Percentiles rank a stretch among this genome's conserved stretches.
Conservation (phyloP, 1,284 basidiomycete genomes). For the Cerrena zonata region DNA sequence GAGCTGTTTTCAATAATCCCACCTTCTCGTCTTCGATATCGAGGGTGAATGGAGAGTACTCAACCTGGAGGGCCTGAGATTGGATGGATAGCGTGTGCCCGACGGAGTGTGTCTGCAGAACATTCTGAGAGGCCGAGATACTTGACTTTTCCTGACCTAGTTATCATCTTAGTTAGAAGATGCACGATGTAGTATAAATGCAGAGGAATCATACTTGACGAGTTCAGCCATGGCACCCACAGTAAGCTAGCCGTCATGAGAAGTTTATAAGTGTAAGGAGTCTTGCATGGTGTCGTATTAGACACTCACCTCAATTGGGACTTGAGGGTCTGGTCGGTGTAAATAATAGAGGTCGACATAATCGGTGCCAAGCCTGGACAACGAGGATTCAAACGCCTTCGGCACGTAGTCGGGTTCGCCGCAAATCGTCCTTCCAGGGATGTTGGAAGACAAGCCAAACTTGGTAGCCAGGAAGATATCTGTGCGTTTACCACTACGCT, state of each 20-base stretch:
- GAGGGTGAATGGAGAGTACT: constrained; percentile 52
- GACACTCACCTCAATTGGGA: constrained; percentile 28
- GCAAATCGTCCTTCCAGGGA: constrained; percentile 16
- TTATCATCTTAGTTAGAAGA: not conserved
- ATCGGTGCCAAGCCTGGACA: constrained; percentile 37
- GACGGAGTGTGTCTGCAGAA: constrained; percentile 37
- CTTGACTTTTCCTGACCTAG: constrained; percentile 34
- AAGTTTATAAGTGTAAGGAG: constrained; percentile 1
- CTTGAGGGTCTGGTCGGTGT: constrained; percentile 25
- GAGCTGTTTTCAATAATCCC: constrained; percentile 38
- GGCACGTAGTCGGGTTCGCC: constrained; percentile 34
- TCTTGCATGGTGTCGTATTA: not conserved
- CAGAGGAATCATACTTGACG: constrained; percentile 37
- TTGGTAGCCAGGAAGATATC: constrained; percentile 48
- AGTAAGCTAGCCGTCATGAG: constrained; percentile 30
- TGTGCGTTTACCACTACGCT: constrained; percentile 32
- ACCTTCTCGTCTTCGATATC: constrained; percentile 42
- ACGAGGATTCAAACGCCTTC: constrained; percentile 31
- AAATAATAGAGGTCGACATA: constrained; percentile 36
- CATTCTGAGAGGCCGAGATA: constrained; percentile 44
- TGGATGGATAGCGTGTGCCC: constrained; percentile 35
- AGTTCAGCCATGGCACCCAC: constrained; percentile 46
- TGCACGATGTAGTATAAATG: not conserved
- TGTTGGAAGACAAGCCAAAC: constrained; percentile 33
- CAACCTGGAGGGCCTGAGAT: constrained; percentile 43